Evolutionary conservation across 2,329 filamentous ascomycete species (phyloP), one percentile per base, ranked within the genome.

Genomic region (Monilinia laxa): DNA sequence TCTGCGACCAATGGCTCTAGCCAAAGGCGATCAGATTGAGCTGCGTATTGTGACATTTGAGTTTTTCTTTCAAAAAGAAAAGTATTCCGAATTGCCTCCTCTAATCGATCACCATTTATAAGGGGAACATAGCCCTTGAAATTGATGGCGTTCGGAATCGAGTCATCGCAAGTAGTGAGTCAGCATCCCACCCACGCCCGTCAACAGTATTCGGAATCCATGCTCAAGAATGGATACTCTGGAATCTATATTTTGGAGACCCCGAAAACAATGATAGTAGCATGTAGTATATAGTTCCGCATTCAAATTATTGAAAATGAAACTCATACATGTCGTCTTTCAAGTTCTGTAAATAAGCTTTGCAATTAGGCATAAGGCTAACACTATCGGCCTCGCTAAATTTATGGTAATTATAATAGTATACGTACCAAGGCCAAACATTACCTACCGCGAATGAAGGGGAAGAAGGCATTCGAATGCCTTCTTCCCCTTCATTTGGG

Each of bases 21-120:
- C 64, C 67, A 69, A 51, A 73, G 62, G 7, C 70, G 68, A 25
- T 72, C 67, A 28, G 72, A 72, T 23, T 71, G 66, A 25, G 69
- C 70, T 52, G 68, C 51, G 51, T 70, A 68, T 40, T 68, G 67
- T 49, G 40, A 18, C 63, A 65, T 65, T 65, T 16, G 52, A 18
- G 14, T 65, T n/a, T 3, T 64, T 18, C 5, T 35, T 35, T 35
- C 7, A 3, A 3, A 31, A 31, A 35, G 7, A 11, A 57, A 2
- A 16, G 42, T 16, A 38, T 12, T 31, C 45, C 5, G 7, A 18
- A 54, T 54, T 5, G 16, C 49, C 55, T 25, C 25, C 18, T 16
- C 4, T n/a, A 38, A 2, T 35, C 11, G 4, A 6, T 23, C 25
- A 6, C 14, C 35, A 35, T 55, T 23, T 47, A 31, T 56, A 64